Evolutionary conservation across 768 basidiomycete genomes (phyloP), one percentile per base, ranked within the genome.

Genomic region (Infundibulicybe gibba): DNA sequence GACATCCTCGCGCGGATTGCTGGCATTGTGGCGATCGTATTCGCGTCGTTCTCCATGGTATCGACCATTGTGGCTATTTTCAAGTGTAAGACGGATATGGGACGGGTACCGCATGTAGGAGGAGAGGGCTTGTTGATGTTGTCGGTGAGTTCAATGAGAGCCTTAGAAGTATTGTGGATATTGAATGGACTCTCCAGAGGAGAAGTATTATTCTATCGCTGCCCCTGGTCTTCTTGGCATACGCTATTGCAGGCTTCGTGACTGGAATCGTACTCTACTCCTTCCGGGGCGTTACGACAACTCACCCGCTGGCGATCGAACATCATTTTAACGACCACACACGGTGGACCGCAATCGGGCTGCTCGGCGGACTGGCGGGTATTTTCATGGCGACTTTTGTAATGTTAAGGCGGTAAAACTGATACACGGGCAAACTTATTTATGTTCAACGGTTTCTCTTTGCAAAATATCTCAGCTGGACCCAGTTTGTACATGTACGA

Each of bases 31-130:
- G 80, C 86, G 30, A 78, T 86, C 43, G 65, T 85, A 48, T 83
- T 84, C 59, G 82, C 89, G 6, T 75, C 81, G 1, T 74, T 81
- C 51, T 82, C 85, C 54, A 82, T 91, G 75, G 70, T 77, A 32
- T 76, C 86, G 3, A 80, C 83, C n/a, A 75, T 88, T 21, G 70
- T 85, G 39, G 82, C 87, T 32, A 72, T 90, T 39, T 81, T 90
- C 63, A 72, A 79, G 43, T 81, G 79, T 65, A 89, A 89, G 60
- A 59, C 79, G 1, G 86, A 88, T 55, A 58, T 86, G 65, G 76
- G 79, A 48, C 69, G 75, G 37, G 60, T 69, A 40, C 67, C 72
- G 13, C 72, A 71, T 42, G 62, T 78, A 43, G 79, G 83, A 38
- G 76, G 80, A 1, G 79, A 87, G 47, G 79, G 84, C 14, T 51